phyloP scores from a whole-genome alignment of 139 green algal species.

The Chlorella sp. region DNA sequence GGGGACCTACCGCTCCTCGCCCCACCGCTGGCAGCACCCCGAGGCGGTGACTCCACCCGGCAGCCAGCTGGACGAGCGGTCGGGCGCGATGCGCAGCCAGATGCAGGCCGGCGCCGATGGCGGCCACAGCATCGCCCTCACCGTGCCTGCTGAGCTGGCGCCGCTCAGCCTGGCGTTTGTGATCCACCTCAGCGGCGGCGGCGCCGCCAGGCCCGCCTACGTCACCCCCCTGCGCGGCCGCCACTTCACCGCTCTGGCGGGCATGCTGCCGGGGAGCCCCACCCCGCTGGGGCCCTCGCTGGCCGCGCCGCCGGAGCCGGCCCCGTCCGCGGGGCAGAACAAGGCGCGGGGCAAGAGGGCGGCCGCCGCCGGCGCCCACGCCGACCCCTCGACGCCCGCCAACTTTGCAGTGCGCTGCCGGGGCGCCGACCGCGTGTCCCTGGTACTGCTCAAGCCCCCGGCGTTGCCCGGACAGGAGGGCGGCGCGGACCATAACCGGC shows the following conservation, averaged over 20 bases:
- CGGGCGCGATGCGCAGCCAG: slow-evolving; percentile 29
- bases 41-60: slow-evolving; percentile 4
- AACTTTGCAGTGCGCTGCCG: slow-evolving; percentile 70
- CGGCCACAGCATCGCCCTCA: slow-evolving; percentile 5
- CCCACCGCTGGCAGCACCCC: slow-evolving; percentile 44
- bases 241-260: slow-evolving; percentile 32
- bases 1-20: slow-evolving; percentile 39
- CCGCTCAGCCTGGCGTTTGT: slow-evolving; percentile 37
- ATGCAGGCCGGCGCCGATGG: slow-evolving; percentile 17
- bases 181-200: background rate
- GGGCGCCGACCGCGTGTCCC: slow-evolving; percentile 51
- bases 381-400: slow-evolving; percentile 33
- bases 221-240: slow-evolving; percentile 23
- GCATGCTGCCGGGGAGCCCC: background rate
- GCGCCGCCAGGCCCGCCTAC: background rate
- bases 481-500: background rate
- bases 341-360: background rate
- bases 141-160: slow-evolving; percentile 19
- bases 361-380: slow-evolving; percentile 3
- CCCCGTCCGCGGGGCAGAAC: background rate
- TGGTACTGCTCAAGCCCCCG: slow-evolving; percentile 50
- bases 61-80: slow-evolving; percentile 27
- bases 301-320: background rate
- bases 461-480: slow-evolving; percentile 13
- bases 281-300: slow-evolving; percentile 1